These are phyloP conservation scores for Mucor saturninus DNA, from an alignment of 371 early-diverging fungal species.

Conservation along the genomic window DNA sequence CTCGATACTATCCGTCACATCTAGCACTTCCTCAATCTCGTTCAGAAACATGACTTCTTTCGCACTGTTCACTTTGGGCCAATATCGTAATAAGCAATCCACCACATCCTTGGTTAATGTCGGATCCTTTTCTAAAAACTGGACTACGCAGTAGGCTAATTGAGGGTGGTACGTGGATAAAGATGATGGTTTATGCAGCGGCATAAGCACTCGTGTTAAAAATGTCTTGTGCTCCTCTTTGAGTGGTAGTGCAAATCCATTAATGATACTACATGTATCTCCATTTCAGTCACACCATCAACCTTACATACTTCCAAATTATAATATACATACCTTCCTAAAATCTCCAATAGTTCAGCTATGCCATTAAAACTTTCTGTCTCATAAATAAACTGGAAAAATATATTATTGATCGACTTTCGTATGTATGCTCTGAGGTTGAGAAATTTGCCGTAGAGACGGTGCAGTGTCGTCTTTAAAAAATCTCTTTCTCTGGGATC, in stretches of 20 bases:
- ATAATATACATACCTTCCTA: conserved; percentile 68
- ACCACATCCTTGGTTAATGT: conserved; percentile 88
- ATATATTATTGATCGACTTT: conserved; percentile 95
- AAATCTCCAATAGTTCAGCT: conserved; percentile 95
- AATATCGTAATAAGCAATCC: conserved; percentile 84
- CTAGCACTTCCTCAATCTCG: conserved; percentile 96
- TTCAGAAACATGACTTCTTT: conserved; percentile 98
- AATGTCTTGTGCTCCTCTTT: conserved; percentile 98
- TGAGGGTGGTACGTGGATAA: conserved; percentile 93
- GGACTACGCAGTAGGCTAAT: conserved; percentile 96
- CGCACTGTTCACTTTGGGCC: conserved; percentile 98
- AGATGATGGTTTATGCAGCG: conserved; percentile 92
- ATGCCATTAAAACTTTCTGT: conserved; percentile 95
- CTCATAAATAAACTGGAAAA: conserved; percentile 96
- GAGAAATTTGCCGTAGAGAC: conserved; percentile 97
- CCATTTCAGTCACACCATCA: too few relatives aligned
- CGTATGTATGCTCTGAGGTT: conserved; percentile 94
- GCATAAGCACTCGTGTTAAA: conserved; percentile 87
- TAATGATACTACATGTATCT: conserved; percentile 80
- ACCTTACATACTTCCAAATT: too few relatives aligned
- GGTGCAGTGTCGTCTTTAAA: conserved; percentile 94
- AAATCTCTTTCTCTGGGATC: conserved; percentile 98
- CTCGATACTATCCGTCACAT: conserved; percentile 86
- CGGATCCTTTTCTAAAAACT: conserved; percentile 97
- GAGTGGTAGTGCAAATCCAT: conserved; percentile 96